Conservation (phyloP, 345 rosid species). For the Mercurialis annua region DNA sequence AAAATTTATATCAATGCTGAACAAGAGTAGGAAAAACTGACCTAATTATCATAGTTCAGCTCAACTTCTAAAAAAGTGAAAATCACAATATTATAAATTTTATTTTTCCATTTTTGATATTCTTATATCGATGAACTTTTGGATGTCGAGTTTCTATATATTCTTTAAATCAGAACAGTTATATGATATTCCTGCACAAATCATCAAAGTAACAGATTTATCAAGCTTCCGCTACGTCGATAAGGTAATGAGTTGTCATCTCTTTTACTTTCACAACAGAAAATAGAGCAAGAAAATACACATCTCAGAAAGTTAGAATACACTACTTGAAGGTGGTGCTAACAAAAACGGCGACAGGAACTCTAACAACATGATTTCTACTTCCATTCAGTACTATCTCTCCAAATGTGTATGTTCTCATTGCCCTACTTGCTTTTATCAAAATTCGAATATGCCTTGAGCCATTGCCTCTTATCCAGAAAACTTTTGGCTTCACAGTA, state of each 20-base stretch:
- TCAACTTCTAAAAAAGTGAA: no score
- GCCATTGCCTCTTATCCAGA: conserved; percentile 25
- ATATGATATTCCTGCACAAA: no score
- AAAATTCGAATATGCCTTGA: conserved; percentile 31
- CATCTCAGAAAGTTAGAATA: neutral
- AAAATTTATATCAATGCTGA: conserved; percentile 21
- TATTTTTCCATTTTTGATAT: no score
- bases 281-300: neutral
- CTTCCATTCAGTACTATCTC: conserved; percentile 35
- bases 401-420: conserved; percentile 33
- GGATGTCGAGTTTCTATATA: no score
- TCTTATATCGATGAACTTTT: no score
- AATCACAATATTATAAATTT: no score
- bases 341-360: conserved; percentile 39
- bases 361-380: conserved; percentile 31
- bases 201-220: no score
- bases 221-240: no score
- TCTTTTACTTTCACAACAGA: neutral
- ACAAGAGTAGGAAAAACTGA: conserved; percentile 26
- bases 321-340: conserved; percentile 18
- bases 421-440: conserved; percentile 28
- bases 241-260: no score
- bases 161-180: no score
- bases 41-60: no score
- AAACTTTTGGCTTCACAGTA: conserved; percentile 21